Conservation (phyloP, 1,284 basidiomycete species). For the Cryptococcus deneoformans region DNA sequence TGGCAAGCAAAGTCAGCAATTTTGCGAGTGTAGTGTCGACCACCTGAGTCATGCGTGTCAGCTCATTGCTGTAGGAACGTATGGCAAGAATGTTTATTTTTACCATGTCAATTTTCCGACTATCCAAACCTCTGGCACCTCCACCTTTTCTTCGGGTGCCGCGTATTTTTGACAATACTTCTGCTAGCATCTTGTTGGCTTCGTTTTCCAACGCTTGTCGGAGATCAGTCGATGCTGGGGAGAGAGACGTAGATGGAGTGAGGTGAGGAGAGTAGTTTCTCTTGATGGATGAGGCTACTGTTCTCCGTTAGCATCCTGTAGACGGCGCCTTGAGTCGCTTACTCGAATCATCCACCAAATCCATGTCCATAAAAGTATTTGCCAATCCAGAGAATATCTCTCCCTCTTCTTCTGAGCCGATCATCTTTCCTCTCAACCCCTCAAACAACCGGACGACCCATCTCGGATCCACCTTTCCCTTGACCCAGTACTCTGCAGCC, state of each 20-base stretch:
- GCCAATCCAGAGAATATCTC: slow-evolving; percentile 45
- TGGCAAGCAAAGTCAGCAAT: slow-evolving; percentile 57
- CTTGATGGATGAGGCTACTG: slow-evolving; percentile 42
- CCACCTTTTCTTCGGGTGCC: slow-evolving; percentile 42
- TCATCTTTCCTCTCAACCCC: slow-evolving; percentile 40
- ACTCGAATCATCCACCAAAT: slow-evolving; percentile 49
- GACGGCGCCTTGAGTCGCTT: slow-evolving; percentile 15
- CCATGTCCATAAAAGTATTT: slow-evolving; percentile 14
- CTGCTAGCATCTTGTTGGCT: slow-evolving; percentile 45
- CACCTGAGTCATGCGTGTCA: slow-evolving; percentile 52
- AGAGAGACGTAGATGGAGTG: slow-evolving; percentile 36
- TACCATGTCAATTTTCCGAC: slow-evolving; percentile 49
- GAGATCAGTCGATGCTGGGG: slow-evolving; percentile 38
- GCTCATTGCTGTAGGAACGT: not conserved
- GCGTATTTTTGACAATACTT: slow-evolving; percentile 49
- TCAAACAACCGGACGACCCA: slow-evolving; percentile 50
- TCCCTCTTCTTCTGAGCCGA: slow-evolving; percentile 44
- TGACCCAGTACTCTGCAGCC: slow-evolving; percentile 45
- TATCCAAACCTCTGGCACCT: slow-evolving; percentile 33
- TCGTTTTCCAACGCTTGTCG: slow-evolving; percentile 34
- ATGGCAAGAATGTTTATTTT: slow-evolving; percentile 5
- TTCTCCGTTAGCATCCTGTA: not conserved
- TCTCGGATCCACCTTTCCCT: slow-evolving; percentile 46
- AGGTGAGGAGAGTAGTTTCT: slow-evolving; percentile 49
- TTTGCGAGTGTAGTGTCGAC: slow-evolving; percentile 80